These are phyloP conservation scores for Dactylonectria estremocensis DNA, from an alignment of 2,329 filamentous ascomycete species.

Conservation along the genomic window DNA sequence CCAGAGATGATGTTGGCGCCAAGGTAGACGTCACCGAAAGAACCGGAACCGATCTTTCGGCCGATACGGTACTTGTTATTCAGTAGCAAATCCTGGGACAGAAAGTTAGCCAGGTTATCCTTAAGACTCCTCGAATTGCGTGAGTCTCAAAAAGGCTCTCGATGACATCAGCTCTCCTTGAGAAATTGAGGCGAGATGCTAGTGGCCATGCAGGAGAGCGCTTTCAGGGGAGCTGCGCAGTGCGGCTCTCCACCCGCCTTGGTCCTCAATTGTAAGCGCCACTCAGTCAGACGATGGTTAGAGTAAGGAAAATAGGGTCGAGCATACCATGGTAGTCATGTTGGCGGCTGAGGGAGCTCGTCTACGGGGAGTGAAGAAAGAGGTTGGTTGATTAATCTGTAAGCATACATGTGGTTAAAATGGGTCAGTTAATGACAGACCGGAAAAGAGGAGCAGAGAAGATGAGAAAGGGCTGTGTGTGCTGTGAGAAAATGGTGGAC, in stretches of 20 bases:
- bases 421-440: slow-evolving; percentile 36
- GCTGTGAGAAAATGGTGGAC: slow-evolving; percentile 27
- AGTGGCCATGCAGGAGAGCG: neutral
- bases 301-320: neutral
- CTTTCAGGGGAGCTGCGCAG: neutral
- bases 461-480: slow-evolving; percentile 17
- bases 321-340: slow-evolving; percentile 69
- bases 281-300: neutral
- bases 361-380: slow-evolving; percentile 41
- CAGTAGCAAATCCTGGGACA: slow-evolving; percentile 90
- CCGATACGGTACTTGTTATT: slow-evolving; percentile 99
- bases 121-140: neutral
- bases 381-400: slow-evolving; percentile 35
- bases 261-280: neutral
- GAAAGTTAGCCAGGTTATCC: slow-evolving; percentile 37
- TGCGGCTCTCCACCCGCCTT: neutral
- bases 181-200: neutral
- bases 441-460: neutral
- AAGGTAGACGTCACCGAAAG: slow-evolving; percentile 98
- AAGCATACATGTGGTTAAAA: slow-evolving; percentile 39
- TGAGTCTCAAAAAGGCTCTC: neutral
- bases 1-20: slow-evolving; percentile 99
- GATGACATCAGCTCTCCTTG: neutral
- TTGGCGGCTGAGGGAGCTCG: slow-evolving; percentile 47
- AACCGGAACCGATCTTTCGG: slow-evolving; percentile 98